Base-by-base conservation (phyloP, 2,329 filamentous ascomycete genomes). In the Ascochyta lentis region DNA sequence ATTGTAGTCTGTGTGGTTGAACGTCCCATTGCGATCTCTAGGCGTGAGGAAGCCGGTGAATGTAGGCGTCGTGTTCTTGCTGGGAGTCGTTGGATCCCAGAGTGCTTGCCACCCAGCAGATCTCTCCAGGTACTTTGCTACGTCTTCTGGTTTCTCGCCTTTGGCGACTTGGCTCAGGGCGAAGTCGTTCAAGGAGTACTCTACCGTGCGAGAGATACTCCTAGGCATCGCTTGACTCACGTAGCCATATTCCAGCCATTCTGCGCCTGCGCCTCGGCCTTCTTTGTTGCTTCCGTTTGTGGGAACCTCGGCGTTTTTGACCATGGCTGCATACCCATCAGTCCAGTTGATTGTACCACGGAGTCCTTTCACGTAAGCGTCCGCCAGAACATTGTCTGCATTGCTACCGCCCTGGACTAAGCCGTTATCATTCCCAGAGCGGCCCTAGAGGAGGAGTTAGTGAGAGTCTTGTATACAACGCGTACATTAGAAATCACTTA, bases 361-460 rank as follows among this genome's bases (percentile, higher is more conserved):
- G 3, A 90, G 81, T 0, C 87, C 86, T 68, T 91, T 90, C 24
- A 89, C 81, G 60, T 85, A 90, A 0, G 88, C 88, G 66, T 91
- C 88, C 2, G 88, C 88, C 22, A 91, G 82, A 6, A 91, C 82
- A 56, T 88, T 90, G 68, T 91, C 88, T 3, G 84, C 83, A 66
- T 90, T 90, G 13, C 83, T 87, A 8, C 88, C 89, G 13, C 87
- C 88, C 67, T 91, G 88, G 0, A 84, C 84, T 15, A 84, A 82
- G 22, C 88, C 88, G 57, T 89, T 90, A 76, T 79, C 87, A 69
- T 89, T 86, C 1, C 85, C 87, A 0, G 86, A 89, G 9, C 88
- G 82, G 0, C 80, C 49, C 49, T 53, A 19, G 4, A 2, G 15
- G 27, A 22, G 24, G 1, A 16, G 24, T 41, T 10, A 41, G 39